Base-by-base conservation (phyloP, 805 yeast genomes). In the Cyberlindnera americana region DNA sequence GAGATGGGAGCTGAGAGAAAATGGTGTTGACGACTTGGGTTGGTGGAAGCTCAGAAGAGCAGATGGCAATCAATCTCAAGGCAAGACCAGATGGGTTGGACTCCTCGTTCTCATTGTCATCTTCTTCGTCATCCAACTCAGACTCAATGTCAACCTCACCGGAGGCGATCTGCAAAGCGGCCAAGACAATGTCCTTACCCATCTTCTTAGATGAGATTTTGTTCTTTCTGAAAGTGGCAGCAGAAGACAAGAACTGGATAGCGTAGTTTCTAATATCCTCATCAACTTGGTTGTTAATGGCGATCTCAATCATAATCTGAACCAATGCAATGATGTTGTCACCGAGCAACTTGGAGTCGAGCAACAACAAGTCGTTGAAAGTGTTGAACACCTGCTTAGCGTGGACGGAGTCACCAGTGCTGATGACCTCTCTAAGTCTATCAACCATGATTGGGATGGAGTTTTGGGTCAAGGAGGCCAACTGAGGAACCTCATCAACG, bases 31-130 rank as follows among this genome's bases (percentile, higher is more conserved):
- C 80, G 41, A 86, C 95, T 64, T 93, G 99, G 30, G 88, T 77
- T 35, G 98, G 96, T 38, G 99, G 96, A 55, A 93, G 72, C 56
- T 83, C 89, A 32, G 81, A 69, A 14, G 98, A 77, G 50, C 91
- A 78, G 56, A 77, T 76, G 38, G 87, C 84, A 38, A 93, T 62
- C 43, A 91, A 69, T 66, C 95, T 78, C 53, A 89, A 72, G 13
- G 95, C 95, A 49, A 88, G 73, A 36, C 83, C 63, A 31, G 80
- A 65, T 41, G 96, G 95, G 40, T 81, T 75, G 56, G 79, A 83
- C 65, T 91, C 98, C 66, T 89, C 96, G 58, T 87, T 89, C 63
- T 89, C 96, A 52, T 86, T 91, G 54, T 89, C 95, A 59, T 86
- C 96, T 48, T 83, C 90, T 55, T 84, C 91, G 44, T 77, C 81